Evolutionary conservation across 108 stramenopile species (phyloP).

Genomic region (Licmophora abbreviata): DNA sequence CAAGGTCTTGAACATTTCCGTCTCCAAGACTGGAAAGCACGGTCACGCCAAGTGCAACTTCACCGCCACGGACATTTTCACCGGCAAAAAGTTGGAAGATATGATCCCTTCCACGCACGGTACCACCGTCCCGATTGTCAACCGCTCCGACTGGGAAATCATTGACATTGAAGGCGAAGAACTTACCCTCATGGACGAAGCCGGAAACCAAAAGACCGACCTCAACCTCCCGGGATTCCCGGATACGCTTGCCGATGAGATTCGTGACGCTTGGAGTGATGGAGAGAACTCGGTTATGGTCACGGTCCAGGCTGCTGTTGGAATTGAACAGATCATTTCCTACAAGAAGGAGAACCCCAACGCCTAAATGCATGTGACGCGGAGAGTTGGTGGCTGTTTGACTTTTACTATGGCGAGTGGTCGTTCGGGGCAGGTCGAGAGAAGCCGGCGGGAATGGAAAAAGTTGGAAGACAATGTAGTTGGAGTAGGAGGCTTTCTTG

Average conservation of each 20-base stretch:
- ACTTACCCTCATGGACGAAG: conserved; percentile 96
- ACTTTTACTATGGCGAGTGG: no score
- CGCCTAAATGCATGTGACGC: no score
- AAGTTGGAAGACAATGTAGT: no score
- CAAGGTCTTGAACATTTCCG: conserved; percentile 97
- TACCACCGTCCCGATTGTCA: conserved; percentile 95
- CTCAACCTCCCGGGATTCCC: conserved; percentile 90
- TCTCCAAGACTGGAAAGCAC: conserved; percentile 99
- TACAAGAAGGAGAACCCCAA: conserved; percentile 78
- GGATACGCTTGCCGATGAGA: conserved; percentile 86
- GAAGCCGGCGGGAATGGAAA: no score
- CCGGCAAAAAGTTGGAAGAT: conserved; percentile 98
- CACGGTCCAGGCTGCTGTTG: conserved; percentile 85
- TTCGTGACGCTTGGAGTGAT: conserved; percentile 87
- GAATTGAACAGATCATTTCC: conserved; percentile 82
- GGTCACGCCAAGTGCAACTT: conserved; percentile 99
- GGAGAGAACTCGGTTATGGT: conserved; percentile 84
- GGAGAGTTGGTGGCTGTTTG: no score
- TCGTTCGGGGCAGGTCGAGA: no score
- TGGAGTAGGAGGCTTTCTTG: no score
- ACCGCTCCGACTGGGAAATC: conserved; percentile 92
- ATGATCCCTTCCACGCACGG: conserved; percentile 97
- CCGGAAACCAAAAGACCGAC: conserved; percentile 96
- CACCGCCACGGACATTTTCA: conserved; percentile 97
- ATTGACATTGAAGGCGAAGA: conserved; percentile 96